Percentiles rank a stretch among this genome's conserved stretches.
Conservation (phyloP, 371 early-diverging fungal species). For the Polyrhizophydium stewartii region DNA sequence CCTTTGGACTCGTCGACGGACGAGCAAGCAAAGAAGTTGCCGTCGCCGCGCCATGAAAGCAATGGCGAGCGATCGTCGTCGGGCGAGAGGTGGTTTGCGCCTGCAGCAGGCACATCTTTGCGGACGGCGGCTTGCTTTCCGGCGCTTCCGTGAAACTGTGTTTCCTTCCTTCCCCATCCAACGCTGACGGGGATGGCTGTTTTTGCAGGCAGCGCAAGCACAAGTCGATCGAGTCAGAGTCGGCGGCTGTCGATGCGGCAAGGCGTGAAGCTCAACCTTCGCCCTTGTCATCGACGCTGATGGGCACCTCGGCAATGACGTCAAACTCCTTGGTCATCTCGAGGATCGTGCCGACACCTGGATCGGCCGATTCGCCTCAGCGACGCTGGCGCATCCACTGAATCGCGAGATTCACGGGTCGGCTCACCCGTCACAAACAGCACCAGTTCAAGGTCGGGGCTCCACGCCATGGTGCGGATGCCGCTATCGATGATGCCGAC, state of each 20-base stretch:
- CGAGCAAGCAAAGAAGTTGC: slow-evolving; percentile 70
- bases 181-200: slow-evolving; percentile 70
- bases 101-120: slow-evolving; percentile 13
- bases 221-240: no score
- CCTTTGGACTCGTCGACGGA: slow-evolving; percentile 58
- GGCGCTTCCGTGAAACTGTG: slow-evolving; percentile 93
- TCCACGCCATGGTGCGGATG: slow-evolving; percentile 77
- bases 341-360: slow-evolving; percentile 64
- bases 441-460: slow-evolving; percentile 89
- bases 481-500: slow-evolving; percentile 50
- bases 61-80: slow-evolving; percentile 76
- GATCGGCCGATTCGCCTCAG: neutral
- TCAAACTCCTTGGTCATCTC: slow-evolving; percentile 94
- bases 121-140: slow-evolving; percentile 63
- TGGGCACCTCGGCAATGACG: slow-evolving; percentile 72
- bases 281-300: slow-evolving; percentile 62
- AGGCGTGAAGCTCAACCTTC: slow-evolving; percentile 48
- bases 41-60: slow-evolving; percentile 92
- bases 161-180: slow-evolving; percentile 98
- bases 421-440: slow-evolving; percentile 63
- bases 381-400: slow-evolving; percentile 1
- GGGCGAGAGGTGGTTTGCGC: slow-evolving; percentile 32
- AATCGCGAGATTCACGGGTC: neutral
- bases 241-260: neutral
- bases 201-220: neutral